These are phyloP conservation scores for Thermoascus crustaceus DNA, from an alignment of 2,329 filamentous ascomycete species.

Conservation along the genomic window DNA sequence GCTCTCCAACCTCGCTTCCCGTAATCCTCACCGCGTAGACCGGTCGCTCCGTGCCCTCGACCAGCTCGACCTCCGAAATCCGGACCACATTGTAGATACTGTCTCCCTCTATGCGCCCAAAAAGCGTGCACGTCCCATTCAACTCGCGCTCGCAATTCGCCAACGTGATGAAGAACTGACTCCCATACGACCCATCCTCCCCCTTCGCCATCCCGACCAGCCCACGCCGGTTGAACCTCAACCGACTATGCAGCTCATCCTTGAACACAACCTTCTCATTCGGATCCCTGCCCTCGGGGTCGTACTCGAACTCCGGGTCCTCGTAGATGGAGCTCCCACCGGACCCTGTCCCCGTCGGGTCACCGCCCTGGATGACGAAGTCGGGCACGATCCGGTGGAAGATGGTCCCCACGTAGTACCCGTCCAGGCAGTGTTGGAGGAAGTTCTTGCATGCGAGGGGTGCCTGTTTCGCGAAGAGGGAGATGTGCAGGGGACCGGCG, in stretches of 20 bases:
- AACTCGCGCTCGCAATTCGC: slow-evolving; percentile 72
- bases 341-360: slow-evolving; percentile 84
- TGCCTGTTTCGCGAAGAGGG: slow-evolving; percentile 91
- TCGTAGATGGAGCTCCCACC: slow-evolving; percentile 91
- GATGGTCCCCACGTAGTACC: slow-evolving; percentile 87
- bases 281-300: slow-evolving; percentile 41
- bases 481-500: slow-evolving; percentile 77
- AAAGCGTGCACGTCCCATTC: slow-evolving; percentile 83
- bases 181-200: slow-evolving; percentile 68
- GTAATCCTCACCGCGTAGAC: slow-evolving; percentile 74
- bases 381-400: slow-evolving; percentile 89
- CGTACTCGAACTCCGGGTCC: slow-evolving; percentile 52
- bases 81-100: slow-evolving; percentile 94
- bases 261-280: slow-evolving; percentile 57
- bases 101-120: slow-evolving; percentile 84
- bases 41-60: slow-evolving; percentile 70
- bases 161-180: slow-evolving; percentile 94
- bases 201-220: slow-evolving; percentile 91
- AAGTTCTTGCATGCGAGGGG: slow-evolving; percentile 92
- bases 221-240: slow-evolving; percentile 88
- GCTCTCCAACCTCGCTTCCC: slow-evolving; percentile 37
- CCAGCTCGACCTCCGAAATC: slow-evolving; percentile 80
- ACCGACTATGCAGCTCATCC: slow-evolving; percentile 84
- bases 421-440: slow-evolving; percentile 86
- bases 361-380: slow-evolving; percentile 90